phyloP scores from a whole-genome alignment of 2,329 filamentous ascomycete species.

The Exophiala sideris region DNA sequence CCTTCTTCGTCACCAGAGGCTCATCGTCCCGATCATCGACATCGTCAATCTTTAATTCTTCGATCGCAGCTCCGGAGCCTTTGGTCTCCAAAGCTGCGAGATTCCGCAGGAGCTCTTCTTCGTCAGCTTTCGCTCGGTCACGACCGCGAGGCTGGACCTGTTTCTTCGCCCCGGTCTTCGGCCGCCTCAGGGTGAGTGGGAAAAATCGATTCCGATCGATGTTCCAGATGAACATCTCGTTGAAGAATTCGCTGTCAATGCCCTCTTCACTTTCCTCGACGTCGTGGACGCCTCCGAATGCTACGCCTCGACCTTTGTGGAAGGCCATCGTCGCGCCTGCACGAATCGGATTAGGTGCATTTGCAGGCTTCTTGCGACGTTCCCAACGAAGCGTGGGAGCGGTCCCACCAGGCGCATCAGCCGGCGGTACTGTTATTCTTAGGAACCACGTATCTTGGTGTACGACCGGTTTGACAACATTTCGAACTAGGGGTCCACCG shows the following conservation, averaged over 20 bases:
- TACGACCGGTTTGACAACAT: constrained; percentile 78
- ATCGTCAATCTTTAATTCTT: constrained; percentile 39
- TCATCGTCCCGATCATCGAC: constrained; percentile 56
- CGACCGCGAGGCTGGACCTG: constrained; percentile 48
- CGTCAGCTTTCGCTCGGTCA: constrained; percentile 76
- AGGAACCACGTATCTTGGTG: constrained; percentile 96
- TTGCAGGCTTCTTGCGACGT: constrained; percentile 84
- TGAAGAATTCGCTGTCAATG: constrained; percentile 97
- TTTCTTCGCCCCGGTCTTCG: constrained; percentile 64
- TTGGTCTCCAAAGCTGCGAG: constrained; percentile 80
- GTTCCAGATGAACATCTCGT: constrained; percentile 87
- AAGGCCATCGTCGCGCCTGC: constrained; percentile 91
- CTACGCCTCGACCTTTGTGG: constrained; percentile 87
- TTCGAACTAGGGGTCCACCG: constrained; percentile 56
- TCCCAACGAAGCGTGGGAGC: constrained; percentile 84
- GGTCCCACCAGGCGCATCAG: constrained; percentile 63
- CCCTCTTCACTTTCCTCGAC: constrained; percentile 88
- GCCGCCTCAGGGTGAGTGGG: constrained; percentile 71
- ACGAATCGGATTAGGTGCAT: constrained; percentile 75
- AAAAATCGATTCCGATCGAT: constrained; percentile 95
- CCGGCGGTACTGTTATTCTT: constrained; percentile 67
- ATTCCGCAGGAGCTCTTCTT: constrained; percentile 84
- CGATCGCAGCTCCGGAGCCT: constrained; percentile 55
- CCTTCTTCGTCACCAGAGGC: constrained; percentile 49
- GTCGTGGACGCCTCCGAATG: constrained; percentile 93